phyloP scores from a whole-genome alignment of 1,284 basidiomycete species.

The Ceratobasidium sp. region DNA sequence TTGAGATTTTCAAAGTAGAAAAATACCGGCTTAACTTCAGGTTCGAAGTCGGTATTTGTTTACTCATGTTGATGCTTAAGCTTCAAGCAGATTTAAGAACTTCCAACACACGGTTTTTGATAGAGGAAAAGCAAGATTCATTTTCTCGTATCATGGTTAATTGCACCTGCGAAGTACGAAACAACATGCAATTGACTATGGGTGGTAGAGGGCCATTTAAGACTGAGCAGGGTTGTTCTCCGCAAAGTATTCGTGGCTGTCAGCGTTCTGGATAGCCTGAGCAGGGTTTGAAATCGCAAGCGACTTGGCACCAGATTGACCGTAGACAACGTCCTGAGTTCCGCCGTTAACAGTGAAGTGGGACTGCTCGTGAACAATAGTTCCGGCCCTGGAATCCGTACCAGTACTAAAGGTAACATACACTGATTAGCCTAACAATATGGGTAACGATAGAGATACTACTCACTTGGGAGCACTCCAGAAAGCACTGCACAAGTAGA shows the following conservation, averaged over 20 bases:
- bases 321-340: constrained; percentile 43
- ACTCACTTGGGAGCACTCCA: constrained; percentile 45
- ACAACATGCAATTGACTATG: no score
- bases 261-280: constrained; percentile 45
- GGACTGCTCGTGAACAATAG: constrained; percentile 46
- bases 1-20: no score
- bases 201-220: background rate
- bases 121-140: no score
- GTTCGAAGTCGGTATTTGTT: no score
- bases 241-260: constrained; percentile 44
- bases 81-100: no score
- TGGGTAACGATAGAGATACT: background rate
- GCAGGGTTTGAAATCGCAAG: constrained; percentile 35
- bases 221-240: constrained; percentile 43
- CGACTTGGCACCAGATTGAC: constrained; percentile 29
- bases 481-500: constrained; percentile 45
- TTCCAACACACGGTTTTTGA: no score
- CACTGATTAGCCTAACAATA: no score
- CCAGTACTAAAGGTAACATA: constrained; percentile 11
- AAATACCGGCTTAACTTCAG: no score
- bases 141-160: no score
- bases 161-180: no score
- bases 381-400: constrained; percentile 46
- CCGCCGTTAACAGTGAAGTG: constrained; percentile 47
- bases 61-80: no score